These are phyloP conservation scores for Tuctoria greenei DNA, from an alignment of 176 grass and related monocot species.

Conservation along the genomic window DNA sequence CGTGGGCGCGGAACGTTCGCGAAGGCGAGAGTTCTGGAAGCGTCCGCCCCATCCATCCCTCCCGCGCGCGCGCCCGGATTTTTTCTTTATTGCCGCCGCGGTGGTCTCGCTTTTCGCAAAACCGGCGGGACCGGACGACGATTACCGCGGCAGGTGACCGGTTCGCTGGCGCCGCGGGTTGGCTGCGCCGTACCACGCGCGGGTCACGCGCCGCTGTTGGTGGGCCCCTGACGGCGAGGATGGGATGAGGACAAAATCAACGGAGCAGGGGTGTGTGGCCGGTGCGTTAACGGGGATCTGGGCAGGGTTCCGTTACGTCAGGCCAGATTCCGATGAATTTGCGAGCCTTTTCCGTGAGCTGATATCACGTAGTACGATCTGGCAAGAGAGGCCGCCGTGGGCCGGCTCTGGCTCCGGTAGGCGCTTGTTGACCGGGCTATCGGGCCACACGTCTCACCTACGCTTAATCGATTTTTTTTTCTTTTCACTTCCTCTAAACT, in stretches of 20 bases:
- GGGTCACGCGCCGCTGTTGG: not conserved
- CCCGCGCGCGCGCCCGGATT: not conserved
- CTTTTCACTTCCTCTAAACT: too few relatives aligned
- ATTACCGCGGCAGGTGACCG: not conserved
- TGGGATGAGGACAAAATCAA: not conserved
- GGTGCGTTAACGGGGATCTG: too few relatives aligned
- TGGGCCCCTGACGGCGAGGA: not conserved
- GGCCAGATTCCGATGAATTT: too few relatives aligned
- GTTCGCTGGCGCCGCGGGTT: not conserved
- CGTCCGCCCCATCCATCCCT: not conserved
- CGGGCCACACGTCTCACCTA: too few relatives aligned
- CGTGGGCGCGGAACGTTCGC: conserved; percentile 40
- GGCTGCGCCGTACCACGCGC: not conserved
- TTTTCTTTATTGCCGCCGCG: conserved; percentile 19
- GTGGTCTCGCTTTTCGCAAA: conserved; percentile 16
- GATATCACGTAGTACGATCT: too few relatives aligned
- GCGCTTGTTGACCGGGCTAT: too few relatives aligned
- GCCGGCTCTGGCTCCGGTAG: too few relatives aligned
- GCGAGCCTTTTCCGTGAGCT: too few relatives aligned
- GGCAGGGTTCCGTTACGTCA: too few relatives aligned
- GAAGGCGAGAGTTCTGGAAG: conserved; percentile 58
- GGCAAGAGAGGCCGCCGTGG: too few relatives aligned
- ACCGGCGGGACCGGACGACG: not conserved
- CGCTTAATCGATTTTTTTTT: too few relatives aligned
- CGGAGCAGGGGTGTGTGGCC: too few relatives aligned